Evolutionary conservation across 192 early-diverging fungal genomes (phyloP), one percentile per base, ranked within the genome.

Genomic region (Nowakowskiella sp.): DNA sequence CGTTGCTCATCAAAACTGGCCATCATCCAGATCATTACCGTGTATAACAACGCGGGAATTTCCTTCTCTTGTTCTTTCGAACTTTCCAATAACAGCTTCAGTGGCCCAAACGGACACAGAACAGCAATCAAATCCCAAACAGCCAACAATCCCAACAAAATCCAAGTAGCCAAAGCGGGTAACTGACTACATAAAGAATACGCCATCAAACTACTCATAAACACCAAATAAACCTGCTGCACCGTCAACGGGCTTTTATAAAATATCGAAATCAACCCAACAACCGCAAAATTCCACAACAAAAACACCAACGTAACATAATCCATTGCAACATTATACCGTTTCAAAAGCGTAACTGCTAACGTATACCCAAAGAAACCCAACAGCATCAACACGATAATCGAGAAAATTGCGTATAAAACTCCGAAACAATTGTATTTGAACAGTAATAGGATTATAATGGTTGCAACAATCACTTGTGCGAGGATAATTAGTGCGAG

Each of bases 71-170:
- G 70, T 6, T 53, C 68, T 49, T 77, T 72, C 5, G 86, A 82
- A 26, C 78, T 81, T 64, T 91, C 89, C 44, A 91, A 78, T 8
- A 91, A 58, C 33, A 91, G 72, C 19, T 84, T 77, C 10, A 91
- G 69, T 3, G 89, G 89, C 5, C 89, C 89, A 76, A 86, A 91
- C 0, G 89, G 89, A 66, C 88, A 89, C 2, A 91, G 66, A n/a
- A 91, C 89, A 1, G 89, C 89, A 60, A 91, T 82, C 51, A 91
- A 67, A 71, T 91, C 89, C 89, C 89, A 89, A 24, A 87, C 70
- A 2, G 85, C 88, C 27, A 91, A 60, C 19, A 91, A 49, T 1
- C 73, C 86, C 33, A 91, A 56, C 27, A 91, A 60, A 42, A 90
- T 85, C 89, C 89, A 91, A 3, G 87, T 86, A 1, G 86, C 88